A percentile compares a stretch with the other conserved stretches of the same genome.
Conservation (phyloP, 495 filamentous ascomycete genomes). For the Sphaerosporella brunnea region DNA sequence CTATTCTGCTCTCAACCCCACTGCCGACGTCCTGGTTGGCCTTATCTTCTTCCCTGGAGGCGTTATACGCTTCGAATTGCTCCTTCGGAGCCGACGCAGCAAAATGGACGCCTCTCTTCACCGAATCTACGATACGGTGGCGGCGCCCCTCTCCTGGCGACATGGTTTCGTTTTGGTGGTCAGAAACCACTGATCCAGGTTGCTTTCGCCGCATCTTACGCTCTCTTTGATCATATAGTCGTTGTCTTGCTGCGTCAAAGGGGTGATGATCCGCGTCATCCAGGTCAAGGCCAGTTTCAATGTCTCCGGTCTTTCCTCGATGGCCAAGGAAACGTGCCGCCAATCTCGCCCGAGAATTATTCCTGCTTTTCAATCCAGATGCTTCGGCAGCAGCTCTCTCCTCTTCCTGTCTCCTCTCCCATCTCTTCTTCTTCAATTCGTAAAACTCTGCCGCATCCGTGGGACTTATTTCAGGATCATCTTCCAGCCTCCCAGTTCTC, state of each 20-base stretch:
- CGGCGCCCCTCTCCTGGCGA: background rate
- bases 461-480: conserved; percentile 1
- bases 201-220: conserved; percentile 5
- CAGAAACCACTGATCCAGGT: background rate
- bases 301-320: conserved; percentile 5
- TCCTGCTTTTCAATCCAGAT: background rate
- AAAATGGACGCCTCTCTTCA: conserved; percentile 7
- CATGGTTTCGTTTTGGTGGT: background rate
- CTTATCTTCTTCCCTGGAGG: conserved; percentile 12
- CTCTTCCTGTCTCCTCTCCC: too few relatives aligned
- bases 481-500: background rate
- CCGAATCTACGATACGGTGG: background rate
- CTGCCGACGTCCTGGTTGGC: conserved; percentile 6
- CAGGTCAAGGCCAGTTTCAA: background rate
- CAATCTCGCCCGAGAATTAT: background rate
- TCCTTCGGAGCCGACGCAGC: conserved; percentile 6
- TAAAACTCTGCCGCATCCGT: conserved; percentile 6
- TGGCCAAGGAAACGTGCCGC: background rate
- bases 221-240: conserved; percentile 2
- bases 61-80: conserved; percentile 10
- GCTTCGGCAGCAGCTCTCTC: background rate
- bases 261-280: conserved; percentile 3
- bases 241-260: background rate
- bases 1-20: conserved; percentile 5
- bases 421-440: conserved; percentile 5